These are phyloP conservation scores for Epichloe elymi DNA, from an alignment of 2,329 filamentous ascomycete species.

Conservation along the genomic window DNA sequence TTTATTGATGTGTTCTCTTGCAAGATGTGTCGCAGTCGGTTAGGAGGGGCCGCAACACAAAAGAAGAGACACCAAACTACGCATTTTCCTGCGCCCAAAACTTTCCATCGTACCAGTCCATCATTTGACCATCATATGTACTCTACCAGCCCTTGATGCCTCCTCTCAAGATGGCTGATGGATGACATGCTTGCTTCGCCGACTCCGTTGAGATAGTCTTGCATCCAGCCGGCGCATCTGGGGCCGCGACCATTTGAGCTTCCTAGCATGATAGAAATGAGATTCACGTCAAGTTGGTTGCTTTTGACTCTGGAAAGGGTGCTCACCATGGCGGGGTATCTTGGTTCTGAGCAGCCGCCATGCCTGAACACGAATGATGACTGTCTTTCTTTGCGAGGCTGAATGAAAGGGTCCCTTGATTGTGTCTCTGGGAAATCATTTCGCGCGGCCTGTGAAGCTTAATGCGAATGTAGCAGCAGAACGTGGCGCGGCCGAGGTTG, in stretches of 20 bases:
- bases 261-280: no score
- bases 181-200: slow-evolving; percentile 30
- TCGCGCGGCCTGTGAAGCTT: no score
- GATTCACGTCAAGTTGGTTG: no score
- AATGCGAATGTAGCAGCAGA: no score
- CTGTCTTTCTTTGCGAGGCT: neutral
- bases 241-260: no score
- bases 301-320: slow-evolving; percentile 27
- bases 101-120: slow-evolving; percentile 37
- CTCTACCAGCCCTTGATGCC: slow-evolving; percentile 44
- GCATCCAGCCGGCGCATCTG: slow-evolving; percentile 9
- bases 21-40: neutral
- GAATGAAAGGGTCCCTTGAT: neutral
- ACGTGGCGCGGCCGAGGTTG: no score
- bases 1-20: neutral
- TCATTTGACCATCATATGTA: slow-evolving; percentile 30
- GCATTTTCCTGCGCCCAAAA: slow-evolving; percentile 15
- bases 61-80: neutral
- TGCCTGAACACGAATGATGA: neutral
- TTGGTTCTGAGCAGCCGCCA: neutral
- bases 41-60: neutral
- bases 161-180: slow-evolving; percentile 34
- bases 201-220: slow-evolving; percentile 38
- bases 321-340: slow-evolving; percentile 24
- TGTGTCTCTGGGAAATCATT: neutral